Evolutionary conservation across 352 stramenopile species (phyloP).

Genomic region (Phytophthora palmivora): DNA sequence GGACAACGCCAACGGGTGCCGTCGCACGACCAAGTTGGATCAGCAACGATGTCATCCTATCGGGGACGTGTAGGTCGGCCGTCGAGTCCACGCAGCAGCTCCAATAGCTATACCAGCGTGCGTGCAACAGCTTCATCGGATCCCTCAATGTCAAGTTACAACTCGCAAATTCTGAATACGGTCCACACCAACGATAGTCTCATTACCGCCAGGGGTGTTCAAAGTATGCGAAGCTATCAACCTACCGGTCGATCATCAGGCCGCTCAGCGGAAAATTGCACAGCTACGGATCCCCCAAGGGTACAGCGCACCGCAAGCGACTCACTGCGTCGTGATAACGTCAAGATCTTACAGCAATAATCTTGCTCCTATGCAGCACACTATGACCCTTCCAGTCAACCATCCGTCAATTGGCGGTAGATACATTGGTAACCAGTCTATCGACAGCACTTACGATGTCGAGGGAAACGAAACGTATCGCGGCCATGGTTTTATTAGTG

Average conservation of each 20-base stretch:
- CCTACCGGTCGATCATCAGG: conserved; percentile 4
- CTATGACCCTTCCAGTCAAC: conserved; percentile 2
- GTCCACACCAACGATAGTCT: conserved; percentile 16
- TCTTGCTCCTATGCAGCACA: background rate
- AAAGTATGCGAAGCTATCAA: conserved; percentile 19
- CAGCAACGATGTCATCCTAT: conserved; percentile 11
- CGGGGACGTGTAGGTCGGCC: conserved; percentile 10
- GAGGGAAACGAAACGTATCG: conserved; percentile 37
- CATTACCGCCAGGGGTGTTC: conserved; percentile 6
- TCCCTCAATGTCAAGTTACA: conserved; percentile 26
- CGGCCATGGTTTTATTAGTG: conserved; percentile 26
- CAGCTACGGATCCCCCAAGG: conserved; percentile 6
- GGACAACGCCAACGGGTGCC: conserved; percentile 16
- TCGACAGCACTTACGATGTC: conserved; percentile 42
- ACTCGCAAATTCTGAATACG: conserved; percentile 13
- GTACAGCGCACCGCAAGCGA: conserved; percentile 26
- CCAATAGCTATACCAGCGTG: conserved; percentile 32
- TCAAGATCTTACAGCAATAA: conserved; percentile 14
- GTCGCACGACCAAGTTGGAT: conserved; percentile 26
- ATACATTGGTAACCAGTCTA: conserved; percentile 30
- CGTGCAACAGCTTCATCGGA: conserved; percentile 32
- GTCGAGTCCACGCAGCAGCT: conserved; percentile 33
- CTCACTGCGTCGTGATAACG: conserved; percentile 14
- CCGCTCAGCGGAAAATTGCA: conserved; percentile 24
- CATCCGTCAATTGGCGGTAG: conserved; percentile 11